Conservation (phyloP, 805 yeast genomes). For the Ogataea methylovora region DNA sequence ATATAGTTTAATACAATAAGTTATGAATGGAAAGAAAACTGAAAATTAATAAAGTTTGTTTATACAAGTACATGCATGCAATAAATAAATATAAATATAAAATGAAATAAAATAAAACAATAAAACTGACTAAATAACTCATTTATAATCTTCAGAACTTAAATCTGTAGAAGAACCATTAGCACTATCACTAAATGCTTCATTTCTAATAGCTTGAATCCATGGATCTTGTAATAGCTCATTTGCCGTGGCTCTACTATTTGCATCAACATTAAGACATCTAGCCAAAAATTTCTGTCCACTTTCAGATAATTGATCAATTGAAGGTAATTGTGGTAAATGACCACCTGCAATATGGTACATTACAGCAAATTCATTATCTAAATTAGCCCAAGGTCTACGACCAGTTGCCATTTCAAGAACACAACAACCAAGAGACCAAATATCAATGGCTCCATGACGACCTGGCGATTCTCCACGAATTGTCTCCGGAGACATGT, state of each 20-base stretch:
- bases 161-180: constrained; percentile 13
- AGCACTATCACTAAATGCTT: constrained; percentile 50
- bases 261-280: constrained; percentile 80
- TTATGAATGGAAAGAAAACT: no score
- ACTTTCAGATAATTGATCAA: constrained; percentile 66
- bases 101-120: no score
- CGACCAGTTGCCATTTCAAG: constrained; percentile 95
- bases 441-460: constrained; percentile 73
- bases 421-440: constrained; percentile 97
- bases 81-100: no score
- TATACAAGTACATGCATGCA: not conserved
- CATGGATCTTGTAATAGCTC: constrained; percentile 86
- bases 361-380: constrained; percentile 98
- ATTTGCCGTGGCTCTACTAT: constrained; percentile 71
- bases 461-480: constrained; percentile 61
- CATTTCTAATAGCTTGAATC: constrained; percentile 65
- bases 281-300: constrained; percentile 68
- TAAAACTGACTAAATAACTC: no score
- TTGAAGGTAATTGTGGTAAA: constrained; percentile 74
- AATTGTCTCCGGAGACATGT: constrained; percentile 96
- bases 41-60: no score
- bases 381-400: constrained; percentile 93
- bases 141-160: constrained; percentile 1
- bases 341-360: constrained; percentile 96
- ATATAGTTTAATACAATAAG: no score